A percentile compares a stretch with the other conserved stretches of the same genome.
Evolutionary conservation across 345 rosid species (phyloP).

Genomic region (Linum tenue): DNA sequence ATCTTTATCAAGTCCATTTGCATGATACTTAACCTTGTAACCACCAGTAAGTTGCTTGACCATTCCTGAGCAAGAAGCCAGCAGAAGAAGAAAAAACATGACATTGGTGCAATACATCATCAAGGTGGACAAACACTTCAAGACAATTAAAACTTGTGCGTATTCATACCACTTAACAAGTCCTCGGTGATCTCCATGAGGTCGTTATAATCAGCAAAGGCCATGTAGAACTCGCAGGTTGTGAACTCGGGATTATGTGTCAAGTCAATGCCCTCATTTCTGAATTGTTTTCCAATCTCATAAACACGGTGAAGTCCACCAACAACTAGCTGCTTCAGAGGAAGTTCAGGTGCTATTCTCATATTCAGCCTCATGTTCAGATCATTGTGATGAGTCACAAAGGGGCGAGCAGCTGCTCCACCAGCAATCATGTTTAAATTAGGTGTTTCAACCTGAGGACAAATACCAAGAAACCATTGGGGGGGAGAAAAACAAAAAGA

Average conservation of each 20-base stretch:
- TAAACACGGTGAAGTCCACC: conserved; percentile 90
- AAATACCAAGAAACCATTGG: not conserved
- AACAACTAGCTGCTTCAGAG: conserved; percentile 78
- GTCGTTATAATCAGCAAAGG: conserved; percentile 91
- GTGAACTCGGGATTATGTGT: conserved; percentile 99
- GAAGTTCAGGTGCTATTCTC: conserved; percentile 97
- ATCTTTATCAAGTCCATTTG: conserved; percentile 73
- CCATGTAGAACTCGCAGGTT: conserved; percentile 98
- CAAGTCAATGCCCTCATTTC: conserved; percentile 96
- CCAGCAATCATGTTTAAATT: conserved; percentile 99
- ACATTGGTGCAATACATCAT: not conserved
- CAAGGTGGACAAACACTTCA: not conserved
- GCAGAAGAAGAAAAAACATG: not conserved
- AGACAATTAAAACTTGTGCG: not conserved
- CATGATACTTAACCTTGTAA: conserved; percentile 77
- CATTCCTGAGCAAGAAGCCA: conserved; percentile 44
- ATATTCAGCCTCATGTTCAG: conserved; percentile 74
- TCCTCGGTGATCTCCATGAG: conserved; percentile 81
- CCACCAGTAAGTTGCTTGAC: conserved; percentile 81
- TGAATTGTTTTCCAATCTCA: conserved; percentile 95
- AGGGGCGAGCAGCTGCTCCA: conserved; percentile 96
- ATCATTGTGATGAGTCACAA: conserved; percentile 92
- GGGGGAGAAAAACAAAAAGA: not conserved
- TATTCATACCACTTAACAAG: conserved; percentile 65
- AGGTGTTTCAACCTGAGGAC: conserved; percentile 78